phyloP scores from a whole-genome alignment of 1,284 basidiomycete genomes.

The Bondarzewia mesenterica region DNA sequence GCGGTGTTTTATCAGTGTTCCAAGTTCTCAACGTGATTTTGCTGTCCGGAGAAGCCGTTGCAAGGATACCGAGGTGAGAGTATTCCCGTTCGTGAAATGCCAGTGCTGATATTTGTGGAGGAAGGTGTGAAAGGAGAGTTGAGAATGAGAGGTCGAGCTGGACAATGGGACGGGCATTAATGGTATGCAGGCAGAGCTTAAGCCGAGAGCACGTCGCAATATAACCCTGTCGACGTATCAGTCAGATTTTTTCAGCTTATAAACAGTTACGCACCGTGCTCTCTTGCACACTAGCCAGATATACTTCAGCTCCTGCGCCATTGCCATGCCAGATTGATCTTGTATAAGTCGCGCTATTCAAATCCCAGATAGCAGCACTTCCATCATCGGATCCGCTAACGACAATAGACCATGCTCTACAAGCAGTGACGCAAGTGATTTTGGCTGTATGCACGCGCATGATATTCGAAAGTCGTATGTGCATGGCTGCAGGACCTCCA shows the following conservation, averaged over 20 bases:
- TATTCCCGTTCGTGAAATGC: slow-evolving; percentile 81
- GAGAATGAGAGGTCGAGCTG: slow-evolving; percentile 49
- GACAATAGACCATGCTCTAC: slow-evolving; percentile 75
- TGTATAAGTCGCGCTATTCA: slow-evolving; percentile 75
- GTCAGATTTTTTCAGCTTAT: slow-evolving; percentile 1
- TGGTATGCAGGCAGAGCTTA: slow-evolving; percentile 68
- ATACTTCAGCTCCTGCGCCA: slow-evolving; percentile 41
- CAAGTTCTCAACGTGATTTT: slow-evolving; percentile 64
- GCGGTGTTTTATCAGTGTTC: slow-evolving; percentile 62
- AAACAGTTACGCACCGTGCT: slow-evolving; percentile 55
- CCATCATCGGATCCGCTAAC: slow-evolving; percentile 84
- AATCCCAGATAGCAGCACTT: slow-evolving; percentile 85
- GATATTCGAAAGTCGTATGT: slow-evolving; percentile 54
- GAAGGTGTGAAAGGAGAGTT: slow-evolving; percentile 28
- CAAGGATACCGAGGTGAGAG: slow-evolving; percentile 58
- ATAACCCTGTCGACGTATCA: slow-evolving; percentile 49
- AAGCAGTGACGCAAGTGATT: slow-evolving; percentile 68
- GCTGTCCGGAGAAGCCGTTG: slow-evolving; percentile 61
- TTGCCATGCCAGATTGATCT: slow-evolving; percentile 65
- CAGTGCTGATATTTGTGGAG: slow-evolving; percentile 43
- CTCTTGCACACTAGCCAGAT: slow-evolving; percentile 76
- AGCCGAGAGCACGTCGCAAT: slow-evolving; percentile 72
- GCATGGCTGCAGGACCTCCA: slow-evolving; percentile 18
- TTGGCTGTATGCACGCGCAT: slow-evolving; percentile 70
- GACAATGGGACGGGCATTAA: slow-evolving; percentile 72